phyloP scores from a whole-genome alignment of 768 basidiomycete species.

The Amanita rubescens region DNA sequence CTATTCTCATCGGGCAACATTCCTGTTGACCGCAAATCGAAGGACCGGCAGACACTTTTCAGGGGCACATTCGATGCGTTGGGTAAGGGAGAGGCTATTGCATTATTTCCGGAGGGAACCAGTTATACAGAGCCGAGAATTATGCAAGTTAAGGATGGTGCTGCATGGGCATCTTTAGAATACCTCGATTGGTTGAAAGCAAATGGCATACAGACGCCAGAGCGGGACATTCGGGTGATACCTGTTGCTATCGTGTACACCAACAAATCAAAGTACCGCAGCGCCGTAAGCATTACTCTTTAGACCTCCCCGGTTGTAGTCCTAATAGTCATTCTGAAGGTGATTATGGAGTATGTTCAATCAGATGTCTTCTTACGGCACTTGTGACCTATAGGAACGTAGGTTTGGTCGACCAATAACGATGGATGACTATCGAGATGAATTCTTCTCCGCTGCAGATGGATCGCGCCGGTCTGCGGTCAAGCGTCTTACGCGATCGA shows the following conservation, averaged over 20 bases:
- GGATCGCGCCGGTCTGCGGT: slow-evolving; percentile 71
- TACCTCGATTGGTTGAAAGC: slow-evolving; percentile 74
- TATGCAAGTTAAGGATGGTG: slow-evolving; percentile 90
- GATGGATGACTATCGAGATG: slow-evolving; percentile 64
- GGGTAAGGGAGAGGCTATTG: slow-evolving; percentile 73
- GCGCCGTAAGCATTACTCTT: slow-evolving; percentile 58
- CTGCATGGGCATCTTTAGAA: slow-evolving; percentile 92
- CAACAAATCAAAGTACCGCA: slow-evolving; percentile 93
- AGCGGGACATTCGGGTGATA: slow-evolving; percentile 55
- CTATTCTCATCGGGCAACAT: slow-evolving; percentile 92
- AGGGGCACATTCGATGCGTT: slow-evolving; percentile 85
- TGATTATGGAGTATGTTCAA: slow-evolving; percentile 59
- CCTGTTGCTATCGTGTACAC: slow-evolving; percentile 91
- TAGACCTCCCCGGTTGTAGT: slow-evolving; percentile 14
- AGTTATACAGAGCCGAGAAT: slow-evolving; percentile 92
- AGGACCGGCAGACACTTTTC: slow-evolving; percentile 85
- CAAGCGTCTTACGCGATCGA: slow-evolving; percentile 73
- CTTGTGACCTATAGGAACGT: neutral
- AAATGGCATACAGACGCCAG: slow-evolving; percentile 36
- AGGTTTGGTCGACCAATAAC: slow-evolving; percentile 83
- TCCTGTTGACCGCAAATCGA: slow-evolving; percentile 91
- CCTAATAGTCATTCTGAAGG: slow-evolving; percentile 29
- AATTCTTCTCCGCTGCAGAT: slow-evolving; percentile 67
- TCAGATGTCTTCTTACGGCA: neutral
- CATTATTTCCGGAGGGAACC: slow-evolving; percentile 90